Base-by-base conservation (phyloP, 2,329 filamentous ascomycete species). In the Lachnellula occidentalis region DNA sequence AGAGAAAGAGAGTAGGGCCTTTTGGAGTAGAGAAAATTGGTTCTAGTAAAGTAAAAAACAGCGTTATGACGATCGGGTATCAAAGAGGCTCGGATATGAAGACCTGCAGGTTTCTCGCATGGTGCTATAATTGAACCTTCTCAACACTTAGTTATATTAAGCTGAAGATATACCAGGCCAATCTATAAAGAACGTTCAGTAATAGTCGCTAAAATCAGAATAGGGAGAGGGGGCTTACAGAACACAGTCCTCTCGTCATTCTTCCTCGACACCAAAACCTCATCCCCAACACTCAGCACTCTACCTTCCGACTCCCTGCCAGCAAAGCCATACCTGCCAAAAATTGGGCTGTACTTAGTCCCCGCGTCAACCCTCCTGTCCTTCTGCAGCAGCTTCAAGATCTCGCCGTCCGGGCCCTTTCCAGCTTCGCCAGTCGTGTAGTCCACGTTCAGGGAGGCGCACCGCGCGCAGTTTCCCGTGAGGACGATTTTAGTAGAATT, bases 301-400 rank as follows among this genome's bases (percentile, higher is more conserved):
- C 66, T 65, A 11, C 67, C 69, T 19, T 62, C 65, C 7, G 43
- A 51, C 17, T 61, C 63, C 5, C 52, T 60, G 17, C 51, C 56
- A 42, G 87, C 69, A 66, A 89, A 90, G 0, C 78, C 85, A 70
- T 90, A 90, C 45, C 86, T 76, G 9, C 87, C 87, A 74, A 91
- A 91, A 8, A 88, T 76, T 12, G 87, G 86, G 56, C 78, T 80
- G 67, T 81, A 89, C 66, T 82, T 87, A 34, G 74, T 74, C 0
- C 87, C 87, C n/a, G 67, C 59, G 65, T 92, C 87, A 6, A 91
- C 85, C 53, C 87, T 77, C 19, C 88, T 77, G 69, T 90, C 85
- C 50, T 76, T 78, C 78, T 84, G 83, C 63, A 92, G 71, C 64
- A 83, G 82, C 74, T 89, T 90, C 58, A 90, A 72, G 15, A 88